Percentiles rank a stretch among this genome's conserved stretches.
phyloP scores from a whole-genome alignment of 108 stramenopile species.

The Pseudonitzschia delicatissima region DNA sequence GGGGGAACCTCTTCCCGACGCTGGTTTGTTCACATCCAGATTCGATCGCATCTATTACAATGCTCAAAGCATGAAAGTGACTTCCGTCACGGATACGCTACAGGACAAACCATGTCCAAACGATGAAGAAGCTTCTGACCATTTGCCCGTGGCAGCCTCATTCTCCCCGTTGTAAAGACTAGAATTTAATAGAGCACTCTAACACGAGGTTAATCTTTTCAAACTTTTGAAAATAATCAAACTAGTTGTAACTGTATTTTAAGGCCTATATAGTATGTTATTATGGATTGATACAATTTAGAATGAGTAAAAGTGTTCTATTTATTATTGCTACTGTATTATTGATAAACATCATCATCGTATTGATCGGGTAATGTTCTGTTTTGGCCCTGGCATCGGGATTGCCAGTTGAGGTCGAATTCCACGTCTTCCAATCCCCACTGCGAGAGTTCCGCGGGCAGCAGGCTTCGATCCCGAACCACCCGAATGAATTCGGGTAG shows the following conservation, averaged over 20 bases:
- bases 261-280: too few species aligned
- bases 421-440: conserved; percentile 85
- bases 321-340: not conserved
- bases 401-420: conserved; percentile 81
- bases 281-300: too few species aligned
- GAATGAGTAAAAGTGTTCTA: not conserved
- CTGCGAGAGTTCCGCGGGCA: conserved; percentile 83
- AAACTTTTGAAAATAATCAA: too few species aligned
- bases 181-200: not conserved
- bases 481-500: conserved; percentile 86
- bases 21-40: conserved; percentile 70
- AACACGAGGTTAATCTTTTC: too few species aligned
- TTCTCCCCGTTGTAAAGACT: conserved; percentile 30
- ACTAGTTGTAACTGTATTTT: too few species aligned
- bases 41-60: conserved; percentile 89
- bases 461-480: conserved; percentile 77
- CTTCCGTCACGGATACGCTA: conserved; percentile 59
- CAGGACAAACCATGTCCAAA: conserved; percentile 68
- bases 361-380: conserved; percentile 25
- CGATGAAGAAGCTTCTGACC: conserved; percentile 82
- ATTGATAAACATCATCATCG: conserved; percentile 28
- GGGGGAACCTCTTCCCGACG: conserved; percentile 73
- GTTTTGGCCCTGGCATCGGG: conserved; percentile 47
- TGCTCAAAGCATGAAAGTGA: conserved; percentile 37
- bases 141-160: conserved; percentile 83